Evolutionary conservation across 2,329 filamentous ascomycete species (phyloP).

Genomic region (Simplicillium aogashimaense): DNA sequence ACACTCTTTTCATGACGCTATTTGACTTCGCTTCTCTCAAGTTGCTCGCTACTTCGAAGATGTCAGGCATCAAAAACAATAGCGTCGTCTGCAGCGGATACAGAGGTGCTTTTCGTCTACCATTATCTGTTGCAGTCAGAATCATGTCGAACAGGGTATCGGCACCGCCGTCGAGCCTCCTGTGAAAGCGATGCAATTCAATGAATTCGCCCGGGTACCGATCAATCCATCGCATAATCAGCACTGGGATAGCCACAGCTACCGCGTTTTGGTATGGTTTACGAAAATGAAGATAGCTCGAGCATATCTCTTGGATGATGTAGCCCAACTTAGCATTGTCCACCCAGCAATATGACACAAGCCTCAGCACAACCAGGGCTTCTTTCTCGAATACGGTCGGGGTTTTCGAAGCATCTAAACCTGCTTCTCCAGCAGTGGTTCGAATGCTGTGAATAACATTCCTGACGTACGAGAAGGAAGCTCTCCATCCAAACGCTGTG

Average conservation of each 20-base stretch:
- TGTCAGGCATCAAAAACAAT: constrained; percentile 55
- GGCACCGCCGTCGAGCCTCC: constrained; percentile 52
- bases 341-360: constrained; percentile 56
- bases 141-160: constrained; percentile 64
- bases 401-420: constrained; percentile 22
- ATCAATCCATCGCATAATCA: constrained; percentile 58
- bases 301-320: constrained; percentile 56
- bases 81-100: constrained; percentile 55
- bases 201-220: constrained; percentile 56
- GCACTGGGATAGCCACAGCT: constrained; percentile 49
- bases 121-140: constrained; percentile 48
- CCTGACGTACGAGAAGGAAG: constrained; percentile 49
- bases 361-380: constrained; percentile 44
- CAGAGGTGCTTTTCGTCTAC: constrained; percentile 42
- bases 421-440: constrained; percentile 28
- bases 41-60: constrained; percentile 61
- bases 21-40: constrained; percentile 53
- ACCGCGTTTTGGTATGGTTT: constrained; percentile 55
- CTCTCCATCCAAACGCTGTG: constrained; percentile 53
- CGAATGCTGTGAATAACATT: constrained; percentile 41
- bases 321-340: constrained; percentile 51
- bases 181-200: constrained; percentile 48
- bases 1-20: constrained; percentile 55
- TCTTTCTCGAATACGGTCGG: constrained; percentile 39
- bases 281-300: constrained; percentile 56